Base-by-base conservation (phyloP, 129 eudicot genomes). In the Flaveria ramosissima region DNA sequence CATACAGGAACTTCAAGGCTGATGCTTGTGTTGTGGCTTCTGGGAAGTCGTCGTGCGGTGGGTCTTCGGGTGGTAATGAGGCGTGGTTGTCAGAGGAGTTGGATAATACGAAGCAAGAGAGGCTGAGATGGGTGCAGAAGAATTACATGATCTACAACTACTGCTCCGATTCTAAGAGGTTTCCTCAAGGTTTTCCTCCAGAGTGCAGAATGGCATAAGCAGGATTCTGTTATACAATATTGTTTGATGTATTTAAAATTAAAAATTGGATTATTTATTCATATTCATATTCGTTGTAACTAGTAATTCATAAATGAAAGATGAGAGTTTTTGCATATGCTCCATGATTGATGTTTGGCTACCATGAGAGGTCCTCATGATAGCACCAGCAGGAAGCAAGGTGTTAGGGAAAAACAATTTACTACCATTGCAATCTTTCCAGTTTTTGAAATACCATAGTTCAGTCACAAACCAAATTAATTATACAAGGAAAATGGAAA, bases 121-220 rank as follows among this genome's bases (percentile, higher is more conserved):
- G 90, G 67, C 13, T 89, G 47, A 70, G 65, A 70, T 87, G 90
- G 92, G 92, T 75, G 51, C 96, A 87, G 39, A 68, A 83, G 65
- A 87, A 87, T 65, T 85, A 83, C 66, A 85, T 87, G 91, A 76
- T 89, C 26, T 89, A 89, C 73, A 89, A 87, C 42, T 89, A 89
- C 47, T 89, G 92, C 69, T 42, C 88, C 0, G 92, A 89, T 71
- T 43, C 76, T 0, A 83, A 81, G 56, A 52, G 96, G 9, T 88
- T 85, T 72, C 90, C 88, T 11, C 88, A 88, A 50, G 88, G 89
- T 0, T 71, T 72, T 7, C 88, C 92, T 36, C 71, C 84, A 0
- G 89, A 85, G 14, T 83, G 83, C 74, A 78, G 73, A 0, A 21
- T 78, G 52, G 78, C 83, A 75, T 83, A 78, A 76, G 53, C 32